Evolutionary conservation across 1,139 yeast species (phyloP).

Genomic region (Zhuliangozyma blackwelliae): DNA sequence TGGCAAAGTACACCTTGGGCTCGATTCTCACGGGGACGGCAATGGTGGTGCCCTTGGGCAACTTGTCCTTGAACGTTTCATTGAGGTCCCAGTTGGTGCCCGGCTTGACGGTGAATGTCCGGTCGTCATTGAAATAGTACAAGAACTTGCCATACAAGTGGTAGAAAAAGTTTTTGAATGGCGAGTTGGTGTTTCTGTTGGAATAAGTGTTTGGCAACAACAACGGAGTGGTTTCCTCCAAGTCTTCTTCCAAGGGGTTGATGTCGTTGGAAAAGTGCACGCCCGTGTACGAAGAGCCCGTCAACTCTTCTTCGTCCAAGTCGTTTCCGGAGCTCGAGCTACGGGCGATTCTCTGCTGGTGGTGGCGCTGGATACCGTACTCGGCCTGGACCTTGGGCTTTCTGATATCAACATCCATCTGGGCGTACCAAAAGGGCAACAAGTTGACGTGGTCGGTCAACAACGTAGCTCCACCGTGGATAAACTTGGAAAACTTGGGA

Average conservation of each 20-base stretch:
- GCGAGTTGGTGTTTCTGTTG: constrained; percentile 23
- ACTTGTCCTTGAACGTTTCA: constrained; percentile 41
- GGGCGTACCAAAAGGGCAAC: constrained; percentile 98
- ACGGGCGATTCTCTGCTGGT: constrained; percentile 17
- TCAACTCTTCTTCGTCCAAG: constrained; percentile 43
- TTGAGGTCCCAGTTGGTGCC: constrained; percentile 75
- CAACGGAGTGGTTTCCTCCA: constrained; percentile 41
- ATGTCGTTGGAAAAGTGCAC: constrained; percentile 46
- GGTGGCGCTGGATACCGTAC: constrained; percentile 47
- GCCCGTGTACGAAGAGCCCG: constrained; percentile 36
- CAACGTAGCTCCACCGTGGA: constrained; percentile 90
- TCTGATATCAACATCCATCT: constrained; percentile 92
- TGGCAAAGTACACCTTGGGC: constrained; percentile 82
- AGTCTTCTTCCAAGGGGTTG: constrained; percentile 47
- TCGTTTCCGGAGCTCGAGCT: constrained; percentile 48
- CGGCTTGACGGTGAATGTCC: constrained; percentile 68
- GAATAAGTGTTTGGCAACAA: constrained; percentile 35
- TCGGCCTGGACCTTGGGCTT: constrained; percentile 73
- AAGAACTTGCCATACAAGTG: constrained; percentile 35
- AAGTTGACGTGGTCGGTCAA: constrained; percentile 76
- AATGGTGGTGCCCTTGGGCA: constrained; percentile 77
- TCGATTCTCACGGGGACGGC: constrained; percentile 78
- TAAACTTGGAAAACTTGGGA: constrained; percentile 94
- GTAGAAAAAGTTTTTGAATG: constrained; percentile 29
- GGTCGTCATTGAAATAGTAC: constrained; percentile 57